Evolutionary conservation across 1,284 basidiomycete genomes (phyloP).

Genomic region (Sporisorium scitamineum): DNA sequence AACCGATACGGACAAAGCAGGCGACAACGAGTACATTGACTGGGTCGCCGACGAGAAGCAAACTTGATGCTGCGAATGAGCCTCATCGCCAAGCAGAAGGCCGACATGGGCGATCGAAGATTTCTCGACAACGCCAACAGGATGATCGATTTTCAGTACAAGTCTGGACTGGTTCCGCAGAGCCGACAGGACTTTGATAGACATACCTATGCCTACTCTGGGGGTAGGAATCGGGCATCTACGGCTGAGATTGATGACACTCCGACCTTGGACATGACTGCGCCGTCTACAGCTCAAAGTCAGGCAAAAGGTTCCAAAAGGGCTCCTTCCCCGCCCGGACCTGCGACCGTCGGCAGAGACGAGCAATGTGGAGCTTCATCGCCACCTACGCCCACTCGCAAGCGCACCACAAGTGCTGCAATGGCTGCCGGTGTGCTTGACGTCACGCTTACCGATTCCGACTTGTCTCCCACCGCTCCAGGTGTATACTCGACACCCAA

Average conservation of each 20-base stretch:
- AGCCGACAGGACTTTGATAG: neutral
- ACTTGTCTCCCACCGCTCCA: neutral
- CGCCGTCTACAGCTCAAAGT: too few species aligned
- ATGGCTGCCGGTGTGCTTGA: neutral
- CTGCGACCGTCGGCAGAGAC: neutral
- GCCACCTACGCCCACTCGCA: neutral
- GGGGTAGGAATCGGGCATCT: neutral
- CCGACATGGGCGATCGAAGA: neutral
- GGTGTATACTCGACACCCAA: neutral
- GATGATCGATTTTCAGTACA: neutral
- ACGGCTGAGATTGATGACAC: neutral
- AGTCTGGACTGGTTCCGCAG: neutral
- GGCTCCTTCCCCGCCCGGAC: neutral
- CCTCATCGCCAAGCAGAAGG: neutral
- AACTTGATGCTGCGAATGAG: constrained; percentile 5
- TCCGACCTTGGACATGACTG: too few species aligned
- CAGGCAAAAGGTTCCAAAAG: neutral
- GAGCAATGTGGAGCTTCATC: neutral
- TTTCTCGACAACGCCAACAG: neutral
- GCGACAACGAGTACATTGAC: neutral
- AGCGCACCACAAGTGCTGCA: neutral
- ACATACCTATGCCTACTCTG: neutral
- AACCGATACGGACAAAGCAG: neutral
- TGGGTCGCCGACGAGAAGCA: constrained; percentile 14
- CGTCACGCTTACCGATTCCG: neutral